These are phyloP conservation scores for Geotrichum phurueaensis DNA, from an alignment of 1,139 yeast species.

Conservation along the genomic window DNA sequence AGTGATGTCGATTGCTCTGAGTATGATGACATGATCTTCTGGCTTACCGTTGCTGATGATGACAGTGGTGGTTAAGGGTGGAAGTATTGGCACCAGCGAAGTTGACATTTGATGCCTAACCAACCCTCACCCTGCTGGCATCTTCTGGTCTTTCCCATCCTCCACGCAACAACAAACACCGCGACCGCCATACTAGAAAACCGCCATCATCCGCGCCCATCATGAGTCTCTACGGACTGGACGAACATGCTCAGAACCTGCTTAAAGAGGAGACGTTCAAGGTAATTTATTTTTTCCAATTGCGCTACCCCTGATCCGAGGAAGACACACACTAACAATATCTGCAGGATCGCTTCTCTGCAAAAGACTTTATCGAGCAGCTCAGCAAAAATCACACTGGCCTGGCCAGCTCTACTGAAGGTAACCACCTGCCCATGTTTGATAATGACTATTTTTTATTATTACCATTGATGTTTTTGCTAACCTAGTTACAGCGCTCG, in stretches of 20 bases:
- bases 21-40: not conserved
- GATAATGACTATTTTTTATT: not conserved
- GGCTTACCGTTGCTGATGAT: not conserved
- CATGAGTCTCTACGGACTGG: conserved; percentile 48
- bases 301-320: not conserved
- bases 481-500: conserved; percentile 36
- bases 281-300: conserved; percentile 21
- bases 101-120: not conserved
- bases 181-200: not conserved
- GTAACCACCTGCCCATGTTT: conserved; percentile 33
- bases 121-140: not conserved
- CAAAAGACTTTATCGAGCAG: conserved; percentile 77
- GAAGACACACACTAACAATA: not conserved
- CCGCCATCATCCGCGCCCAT: not conserved
- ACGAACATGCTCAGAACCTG: conserved; percentile 62
- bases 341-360: conserved; percentile 51
- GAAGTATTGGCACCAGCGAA: not conserved
- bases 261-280: conserved; percentile 68
- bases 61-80: not conserved
- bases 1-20: not conserved
- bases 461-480: conserved; percentile 16
- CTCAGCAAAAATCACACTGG: conserved; percentile 58
- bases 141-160: not conserved
- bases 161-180: not conserved
- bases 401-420: conserved; percentile 44